phyloP scores from a whole-genome alignment of 2,329 filamentous ascomycete species.

The Xylariaceae sp. region DNA sequence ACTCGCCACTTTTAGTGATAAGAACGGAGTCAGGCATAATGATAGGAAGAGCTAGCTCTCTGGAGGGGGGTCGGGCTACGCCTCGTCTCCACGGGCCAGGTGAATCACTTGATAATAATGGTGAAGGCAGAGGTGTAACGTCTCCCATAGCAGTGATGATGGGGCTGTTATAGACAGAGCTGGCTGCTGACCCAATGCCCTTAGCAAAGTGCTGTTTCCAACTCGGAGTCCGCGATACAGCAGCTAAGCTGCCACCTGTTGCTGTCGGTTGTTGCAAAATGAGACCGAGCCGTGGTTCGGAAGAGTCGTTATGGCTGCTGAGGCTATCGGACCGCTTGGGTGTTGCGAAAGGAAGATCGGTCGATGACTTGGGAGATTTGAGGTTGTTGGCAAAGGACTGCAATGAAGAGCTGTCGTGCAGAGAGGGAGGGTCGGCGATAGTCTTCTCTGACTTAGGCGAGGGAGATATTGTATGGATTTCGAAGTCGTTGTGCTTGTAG shows the following conservation, averaged over 20 bases:
- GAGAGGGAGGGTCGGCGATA: conserved; percentile 14
- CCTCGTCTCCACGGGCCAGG: conserved; percentile 63
- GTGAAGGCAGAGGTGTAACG: conserved; percentile 74
- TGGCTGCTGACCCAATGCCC: conserved; percentile 55
- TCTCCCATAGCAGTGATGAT: conserved; percentile 72
- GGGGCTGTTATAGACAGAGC: conserved; percentile 67
- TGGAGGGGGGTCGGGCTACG: conserved; percentile 44
- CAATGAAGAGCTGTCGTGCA: conserved; percentile 18
- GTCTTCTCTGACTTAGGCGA: conserved; percentile 27
- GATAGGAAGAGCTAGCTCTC: conserved; percentile 38
- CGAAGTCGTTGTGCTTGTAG: conserved; percentile 31
- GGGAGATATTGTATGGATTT: conserved; percentile 38
- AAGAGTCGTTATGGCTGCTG: conserved; percentile 31
- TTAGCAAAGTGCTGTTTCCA: conserved; percentile 53
- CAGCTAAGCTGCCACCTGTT: conserved; percentile 48
- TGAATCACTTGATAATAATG: conserved; percentile 62
- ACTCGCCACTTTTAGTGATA: conserved; percentile 50
- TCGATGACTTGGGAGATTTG: conserved; percentile 36
- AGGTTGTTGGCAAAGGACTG: conserved; percentile 16
- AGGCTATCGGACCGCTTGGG: conserved; percentile 34
- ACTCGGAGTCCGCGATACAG: conserved; percentile 59
- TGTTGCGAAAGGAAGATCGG: conserved; percentile 30
- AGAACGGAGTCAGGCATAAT: conserved; percentile 44
- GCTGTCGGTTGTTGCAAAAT: conserved; percentile 38
- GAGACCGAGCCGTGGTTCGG: conserved; percentile 29